Conservation (phyloP, 2,329 filamentous ascomycete species). For the Shiraia sp. region DNA sequence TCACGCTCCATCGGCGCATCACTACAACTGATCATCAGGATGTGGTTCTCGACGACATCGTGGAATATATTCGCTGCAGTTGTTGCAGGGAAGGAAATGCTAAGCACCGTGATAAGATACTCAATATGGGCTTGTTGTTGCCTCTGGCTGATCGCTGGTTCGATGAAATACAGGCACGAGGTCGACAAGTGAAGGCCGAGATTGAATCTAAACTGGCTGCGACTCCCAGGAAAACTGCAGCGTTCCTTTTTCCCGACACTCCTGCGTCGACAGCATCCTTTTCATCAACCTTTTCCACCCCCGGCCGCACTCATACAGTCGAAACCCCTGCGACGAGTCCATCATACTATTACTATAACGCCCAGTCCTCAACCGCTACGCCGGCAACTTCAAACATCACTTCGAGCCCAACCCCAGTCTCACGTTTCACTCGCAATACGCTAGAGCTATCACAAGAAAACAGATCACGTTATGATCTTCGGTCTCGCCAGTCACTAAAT, state of each 20-base stretch:
- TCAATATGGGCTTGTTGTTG: slow-evolving; percentile 4
- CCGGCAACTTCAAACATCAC: background rate
- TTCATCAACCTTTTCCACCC: slow-evolving; percentile 3
- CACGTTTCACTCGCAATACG: background rate
- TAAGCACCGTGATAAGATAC: slow-evolving; percentile 6
- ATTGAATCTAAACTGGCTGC: background rate
- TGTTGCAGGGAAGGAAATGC: slow-evolving; percentile 4
- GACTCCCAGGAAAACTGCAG: background rate
- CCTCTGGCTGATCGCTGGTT: slow-evolving; percentile 9
- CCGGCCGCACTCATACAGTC: background rate
- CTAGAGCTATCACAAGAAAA: background rate
- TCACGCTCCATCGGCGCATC: slow-evolving; percentile 5
- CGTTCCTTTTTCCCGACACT: background rate
- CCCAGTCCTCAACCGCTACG: background rate
- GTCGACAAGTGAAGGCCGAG: background rate
- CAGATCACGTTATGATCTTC: background rate
- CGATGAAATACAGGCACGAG: slow-evolving; percentile 4
- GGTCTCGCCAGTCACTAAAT: background rate
- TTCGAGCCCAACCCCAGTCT: slow-evolving; percentile 4
- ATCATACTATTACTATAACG: slow-evolving; percentile 1
- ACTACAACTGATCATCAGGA: slow-evolving; percentile 1
- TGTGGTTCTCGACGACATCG: slow-evolving; percentile 4
- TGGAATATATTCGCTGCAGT: slow-evolving; percentile 6
- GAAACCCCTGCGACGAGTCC: slow-evolving; percentile 7
- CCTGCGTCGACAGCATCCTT: background rate